A percentile compares a stretch with the other conserved stretches of the same genome.
Conservation (phyloP, 169 alveolate genomes). For the Plasmodium vinckei region DNA sequence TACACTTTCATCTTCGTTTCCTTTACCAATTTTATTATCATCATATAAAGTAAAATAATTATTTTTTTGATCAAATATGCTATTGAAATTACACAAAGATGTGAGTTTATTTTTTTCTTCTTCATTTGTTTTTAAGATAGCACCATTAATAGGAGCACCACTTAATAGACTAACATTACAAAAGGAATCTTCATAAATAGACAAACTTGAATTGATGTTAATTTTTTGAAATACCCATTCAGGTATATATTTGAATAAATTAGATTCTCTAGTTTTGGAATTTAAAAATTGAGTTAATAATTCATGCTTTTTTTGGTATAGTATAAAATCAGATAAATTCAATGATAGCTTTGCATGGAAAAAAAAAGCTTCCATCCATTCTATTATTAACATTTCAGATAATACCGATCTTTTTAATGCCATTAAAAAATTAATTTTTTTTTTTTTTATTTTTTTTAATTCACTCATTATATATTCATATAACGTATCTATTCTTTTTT, state of each 20-base stretch:
- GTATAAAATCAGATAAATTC: constrained; percentile 41
- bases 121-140: background rate
- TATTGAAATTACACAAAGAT: constrained; percentile 38
- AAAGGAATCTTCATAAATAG: constrained; percentile 57
- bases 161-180: constrained; percentile 11
- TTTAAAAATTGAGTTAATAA: constrained; percentile 29
- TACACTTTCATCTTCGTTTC: background rate
- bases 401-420: constrained; percentile 88
- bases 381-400: constrained; percentile 86
- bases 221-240: constrained; percentile 58
- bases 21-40: constrained; percentile 6
- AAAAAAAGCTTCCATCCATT: constrained; percentile 90
- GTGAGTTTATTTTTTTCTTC: constrained; percentile 10
- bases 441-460: constrained; percentile 81
- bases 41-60: constrained; percentile 27
- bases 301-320: constrained; percentile 68
- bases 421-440: constrained; percentile 85
- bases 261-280: background rate
- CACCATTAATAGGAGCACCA: background rate
- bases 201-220: constrained; percentile 23
- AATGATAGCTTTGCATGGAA: constrained; percentile 62
- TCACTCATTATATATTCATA: constrained; percentile 84
- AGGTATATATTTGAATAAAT: constrained; percentile 56
- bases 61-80: constrained; percentile 19
- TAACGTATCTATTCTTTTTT: constrained; percentile 87